phyloP scores from a whole-genome alignment of 1,284 basidiomycete species.

The Peniophora sp. region DNA sequence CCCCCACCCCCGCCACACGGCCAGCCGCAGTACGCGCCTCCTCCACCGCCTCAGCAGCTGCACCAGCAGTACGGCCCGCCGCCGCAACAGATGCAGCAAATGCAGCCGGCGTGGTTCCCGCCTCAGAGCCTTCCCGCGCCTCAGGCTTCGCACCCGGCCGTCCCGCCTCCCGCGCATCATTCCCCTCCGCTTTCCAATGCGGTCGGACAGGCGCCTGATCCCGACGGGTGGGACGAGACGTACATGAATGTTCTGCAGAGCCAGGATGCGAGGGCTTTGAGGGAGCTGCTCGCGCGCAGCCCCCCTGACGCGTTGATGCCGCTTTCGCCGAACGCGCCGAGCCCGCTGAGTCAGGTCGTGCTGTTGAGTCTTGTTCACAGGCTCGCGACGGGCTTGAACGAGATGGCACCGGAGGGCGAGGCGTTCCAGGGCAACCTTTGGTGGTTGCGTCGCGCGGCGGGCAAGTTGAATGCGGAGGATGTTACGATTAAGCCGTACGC shows the following conservation, averaged over 20 bases:
- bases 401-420: constrained; percentile 68
- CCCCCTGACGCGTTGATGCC: constrained; percentile 76
- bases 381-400: constrained; percentile 65
- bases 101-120: constrained; percentile 45
- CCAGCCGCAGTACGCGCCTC: neutral
- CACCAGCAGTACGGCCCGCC: constrained; percentile 17
- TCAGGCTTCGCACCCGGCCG: constrained; percentile 67
- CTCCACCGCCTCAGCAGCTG: constrained; percentile 2
- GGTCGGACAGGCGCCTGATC: constrained; percentile 22
- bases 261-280: constrained; percentile 64
- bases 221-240: constrained; percentile 78
- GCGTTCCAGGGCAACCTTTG: constrained; percentile 71
- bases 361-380: constrained; percentile 73
- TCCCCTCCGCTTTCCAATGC: constrained; percentile 29
- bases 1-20: neutral
- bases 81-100: constrained; percentile 35
- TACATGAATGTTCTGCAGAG: constrained; percentile 65
- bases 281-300: constrained; percentile 61
- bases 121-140: constrained; percentile 51
- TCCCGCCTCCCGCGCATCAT: constrained; percentile 55
- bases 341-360: constrained; percentile 72
- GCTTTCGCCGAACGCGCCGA: constrained; percentile 40
- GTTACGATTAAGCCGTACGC: constrained; percentile 75
- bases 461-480: constrained; percentile 70
- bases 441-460: constrained; percentile 73